phyloP scores from a whole-genome alignment of 2,329 filamentous ascomycete genomes.

The Stachybotrys elegans region DNA sequence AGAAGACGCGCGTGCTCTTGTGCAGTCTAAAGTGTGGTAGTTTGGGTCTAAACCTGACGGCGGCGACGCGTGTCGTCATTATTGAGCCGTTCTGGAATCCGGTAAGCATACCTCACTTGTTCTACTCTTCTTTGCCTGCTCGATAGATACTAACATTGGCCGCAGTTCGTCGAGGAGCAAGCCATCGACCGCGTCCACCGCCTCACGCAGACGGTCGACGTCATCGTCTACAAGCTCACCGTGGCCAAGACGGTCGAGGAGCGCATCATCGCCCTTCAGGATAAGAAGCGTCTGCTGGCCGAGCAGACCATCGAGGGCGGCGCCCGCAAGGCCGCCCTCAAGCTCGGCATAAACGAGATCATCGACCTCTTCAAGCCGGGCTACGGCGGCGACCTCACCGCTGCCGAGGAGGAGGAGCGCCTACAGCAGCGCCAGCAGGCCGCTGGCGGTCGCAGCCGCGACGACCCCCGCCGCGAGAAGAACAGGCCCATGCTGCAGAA shows the following conservation, averaged over 20 bases:
- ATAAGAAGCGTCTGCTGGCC: conserved; percentile 89
- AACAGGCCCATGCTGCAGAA: conserved; percentile 21
- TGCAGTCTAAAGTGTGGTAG: conserved; percentile 94
- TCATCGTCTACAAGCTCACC: conserved; percentile 91
- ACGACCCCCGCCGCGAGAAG: conserved; percentile 11
- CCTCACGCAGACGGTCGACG: conserved; percentile 93
- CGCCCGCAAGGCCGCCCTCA: conserved; percentile 67
- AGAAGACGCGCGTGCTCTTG: conserved; percentile 73
- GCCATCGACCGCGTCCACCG: conserved; percentile 97
- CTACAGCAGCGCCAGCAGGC: conserved; percentile 10
- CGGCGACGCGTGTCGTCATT: conserved; percentile 87
- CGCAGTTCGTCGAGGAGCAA: conserved; percentile 94
- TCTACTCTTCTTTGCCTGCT: not conserved
- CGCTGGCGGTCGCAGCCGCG: conserved; percentile 16
- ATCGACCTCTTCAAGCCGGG: conserved; percentile 80
- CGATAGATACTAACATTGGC: conserved; percentile 6
- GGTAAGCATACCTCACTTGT: conserved; percentile 37
- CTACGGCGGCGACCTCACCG: conserved; percentile 12
- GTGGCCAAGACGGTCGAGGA: conserved; percentile 85
- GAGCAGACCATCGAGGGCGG: conserved; percentile 83
- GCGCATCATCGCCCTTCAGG: conserved; percentile 88
- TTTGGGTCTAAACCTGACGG: conserved; percentile 88
- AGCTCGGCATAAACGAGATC: conserved; percentile 90
- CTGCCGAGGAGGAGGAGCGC: conserved; percentile 12
- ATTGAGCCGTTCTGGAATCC: conserved; percentile 99